phyloP scores from a whole-genome alignment of 495 filamentous ascomycete species.

The Tuber microsphaerosporum region DNA sequence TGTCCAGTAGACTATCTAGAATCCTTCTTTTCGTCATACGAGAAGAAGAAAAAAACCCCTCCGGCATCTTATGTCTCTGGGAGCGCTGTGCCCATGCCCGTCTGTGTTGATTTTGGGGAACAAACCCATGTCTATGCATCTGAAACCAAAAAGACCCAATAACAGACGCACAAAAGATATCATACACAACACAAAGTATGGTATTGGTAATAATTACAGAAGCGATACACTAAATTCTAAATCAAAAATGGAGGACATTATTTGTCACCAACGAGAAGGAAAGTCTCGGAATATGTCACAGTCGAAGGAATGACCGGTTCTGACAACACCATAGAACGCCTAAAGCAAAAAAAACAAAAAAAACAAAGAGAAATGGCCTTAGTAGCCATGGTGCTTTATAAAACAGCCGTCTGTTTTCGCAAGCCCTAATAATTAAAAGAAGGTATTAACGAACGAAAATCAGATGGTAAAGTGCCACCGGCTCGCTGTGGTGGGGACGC shows the following conservation, averaged over 20 bases:
- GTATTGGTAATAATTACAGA: neutral
- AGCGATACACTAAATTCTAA: neutral
- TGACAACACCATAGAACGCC: constrained; percentile 3
- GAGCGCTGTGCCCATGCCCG: neutral
- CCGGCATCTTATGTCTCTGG: neutral
- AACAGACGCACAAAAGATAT: neutral
- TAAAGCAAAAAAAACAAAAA: constrained; percentile 6
- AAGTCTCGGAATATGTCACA: neutral
- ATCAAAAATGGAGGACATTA: neutral
- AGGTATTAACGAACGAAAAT: neutral
- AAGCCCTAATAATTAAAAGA: neutral
- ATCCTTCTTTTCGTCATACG: neutral
- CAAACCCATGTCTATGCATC: neutral
- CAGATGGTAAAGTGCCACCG: neutral
- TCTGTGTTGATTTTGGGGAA: neutral
- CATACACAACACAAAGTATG: neutral
- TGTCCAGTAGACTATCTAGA: neutral
- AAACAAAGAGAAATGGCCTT: neutral
- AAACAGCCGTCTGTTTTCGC: neutral
- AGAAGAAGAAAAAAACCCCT: neutral
- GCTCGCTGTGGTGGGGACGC: neutral
- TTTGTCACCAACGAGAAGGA: neutral
- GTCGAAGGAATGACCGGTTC: neutral
- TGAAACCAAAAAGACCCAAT: neutral
- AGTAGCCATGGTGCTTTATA: neutral